phyloP scores from a whole-genome alignment of 2,329 filamentous ascomycete genomes.

The Nigrospora oryzae region DNA sequence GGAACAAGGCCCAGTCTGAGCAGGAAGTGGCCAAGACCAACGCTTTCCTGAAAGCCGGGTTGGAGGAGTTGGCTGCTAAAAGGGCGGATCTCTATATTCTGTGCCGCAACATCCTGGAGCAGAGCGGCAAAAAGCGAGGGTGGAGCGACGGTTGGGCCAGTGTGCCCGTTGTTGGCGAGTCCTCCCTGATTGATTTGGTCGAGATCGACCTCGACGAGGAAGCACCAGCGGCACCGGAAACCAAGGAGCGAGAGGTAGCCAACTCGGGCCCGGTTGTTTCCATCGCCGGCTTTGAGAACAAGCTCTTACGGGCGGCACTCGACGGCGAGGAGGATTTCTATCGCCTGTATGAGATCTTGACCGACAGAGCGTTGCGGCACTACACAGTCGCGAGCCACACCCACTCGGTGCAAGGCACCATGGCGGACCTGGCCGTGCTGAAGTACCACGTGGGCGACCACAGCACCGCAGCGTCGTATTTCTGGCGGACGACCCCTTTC shows the following conservation, averaged over 20 bases:
- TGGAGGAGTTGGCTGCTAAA: constrained; percentile 74
- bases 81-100: constrained; percentile 76
- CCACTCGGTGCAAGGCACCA: constrained; percentile 67
- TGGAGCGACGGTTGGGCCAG: constrained; percentile 74
- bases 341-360: constrained; percentile 65
- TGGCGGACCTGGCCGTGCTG: constrained; percentile 79
- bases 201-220: constrained; percentile 45
- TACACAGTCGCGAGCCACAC: constrained; percentile 71
- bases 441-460: constrained; percentile 73
- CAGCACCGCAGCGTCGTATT: constrained; percentile 64
- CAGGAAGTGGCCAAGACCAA: constrained; percentile 30
- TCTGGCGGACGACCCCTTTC: constrained; percentile 68
- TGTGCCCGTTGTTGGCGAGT: constrained; percentile 40
- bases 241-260: constrained; percentile 14
- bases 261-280: constrained; percentile 12
- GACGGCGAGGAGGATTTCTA: constrained; percentile 57
- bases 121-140: constrained; percentile 59
- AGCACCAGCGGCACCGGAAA: constrained; percentile 9
- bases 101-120: constrained; percentile 71
- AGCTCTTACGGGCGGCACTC: constrained; percentile 52
- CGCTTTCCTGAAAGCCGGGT: constrained; percentile 51
- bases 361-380: constrained; percentile 74
- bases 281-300: constrained; percentile 41
- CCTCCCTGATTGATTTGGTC: constrained; percentile 40
- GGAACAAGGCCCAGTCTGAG: constrained; percentile 22